These are phyloP conservation scores for Niveomyces coronatus DNA, from an alignment of 2,329 filamentous ascomycete genomes.

Conservation along the genomic window DNA sequence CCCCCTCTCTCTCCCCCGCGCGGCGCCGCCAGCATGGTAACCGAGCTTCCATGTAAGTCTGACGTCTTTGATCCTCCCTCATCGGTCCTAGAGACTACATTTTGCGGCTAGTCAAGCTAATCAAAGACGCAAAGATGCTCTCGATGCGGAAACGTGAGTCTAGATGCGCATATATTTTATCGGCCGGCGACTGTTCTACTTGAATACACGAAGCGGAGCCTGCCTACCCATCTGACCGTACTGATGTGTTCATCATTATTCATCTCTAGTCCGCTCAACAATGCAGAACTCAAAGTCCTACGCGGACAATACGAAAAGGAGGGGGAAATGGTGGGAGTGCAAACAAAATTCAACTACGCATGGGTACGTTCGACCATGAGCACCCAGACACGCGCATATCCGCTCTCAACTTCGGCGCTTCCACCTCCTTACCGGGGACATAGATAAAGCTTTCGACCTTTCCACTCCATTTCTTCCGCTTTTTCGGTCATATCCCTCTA, in stretches of 20 bases:
- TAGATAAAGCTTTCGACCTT: too few relatives aligned
- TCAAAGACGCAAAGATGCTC: too few relatives aligned
- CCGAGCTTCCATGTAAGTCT: conserved; percentile 38
- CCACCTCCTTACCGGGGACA: too few relatives aligned
- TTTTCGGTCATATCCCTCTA: too few relatives aligned
- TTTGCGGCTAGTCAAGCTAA: conserved; percentile 2
- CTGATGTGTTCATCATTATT: conserved; percentile 11
- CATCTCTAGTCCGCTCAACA: conserved; percentile 68
- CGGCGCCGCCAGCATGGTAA: conserved; percentile 28
- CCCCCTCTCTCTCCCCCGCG: neutral
- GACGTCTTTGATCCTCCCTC: neutral
- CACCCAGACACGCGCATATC: too few relatives aligned
- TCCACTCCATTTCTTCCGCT: too few relatives aligned
- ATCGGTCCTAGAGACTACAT: neutral
- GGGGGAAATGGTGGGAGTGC: conserved; percentile 89
- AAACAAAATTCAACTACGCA: conserved; percentile 99
- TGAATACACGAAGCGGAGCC: too few relatives aligned
- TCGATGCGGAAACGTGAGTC: conserved; percentile 85
- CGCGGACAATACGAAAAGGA: conserved; percentile 95
- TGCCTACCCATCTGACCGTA: too few relatives aligned
- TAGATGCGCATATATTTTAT: conserved; percentile 1
- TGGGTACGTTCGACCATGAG: conserved; percentile 77
- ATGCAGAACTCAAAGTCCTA: conserved; percentile 84
- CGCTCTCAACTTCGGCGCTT: too few relatives aligned
- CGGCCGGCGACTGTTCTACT: too few relatives aligned